Percentiles rank a stretch among this genome's conserved stretches.
phyloP scores from a whole-genome alignment of 139 green algal species.

The Ettlia oleoabundans region DNA sequence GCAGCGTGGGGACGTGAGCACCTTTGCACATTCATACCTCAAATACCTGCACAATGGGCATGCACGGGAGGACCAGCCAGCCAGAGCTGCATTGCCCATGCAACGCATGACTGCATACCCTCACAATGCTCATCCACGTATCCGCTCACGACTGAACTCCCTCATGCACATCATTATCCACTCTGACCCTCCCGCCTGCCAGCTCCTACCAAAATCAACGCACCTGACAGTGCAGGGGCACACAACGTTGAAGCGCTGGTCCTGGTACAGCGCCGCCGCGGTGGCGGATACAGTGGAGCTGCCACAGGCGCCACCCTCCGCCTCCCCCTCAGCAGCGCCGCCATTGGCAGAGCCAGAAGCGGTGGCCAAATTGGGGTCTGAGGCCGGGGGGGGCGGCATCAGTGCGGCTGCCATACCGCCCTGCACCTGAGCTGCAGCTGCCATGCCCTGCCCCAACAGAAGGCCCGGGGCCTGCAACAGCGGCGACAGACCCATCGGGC shows the following conservation, averaged over 20 bases:
- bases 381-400: too few relatives aligned
- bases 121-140: too few relatives aligned
- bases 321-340: neutral
- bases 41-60: neutral
- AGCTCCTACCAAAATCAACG: too few relatives aligned
- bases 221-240: constrained; percentile 40
- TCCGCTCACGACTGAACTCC: too few relatives aligned
- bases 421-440: neutral
- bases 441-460: constrained; percentile 13
- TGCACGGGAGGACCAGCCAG: too few relatives aligned
- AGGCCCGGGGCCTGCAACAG: constrained; percentile 19
- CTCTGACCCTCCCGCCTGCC: too few relatives aligned
- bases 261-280: constrained; percentile 36
- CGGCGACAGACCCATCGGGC: neutral
- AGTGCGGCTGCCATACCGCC: neutral
- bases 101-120: neutral
- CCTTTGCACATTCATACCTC: too few relatives aligned
- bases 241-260: constrained; percentile 41
- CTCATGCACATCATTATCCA: too few relatives aligned
- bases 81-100: too few relatives aligned
- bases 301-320: neutral
- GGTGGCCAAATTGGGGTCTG: too few relatives aligned
- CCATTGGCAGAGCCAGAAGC: too few relatives aligned
- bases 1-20: too few relatives aligned
- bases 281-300: constrained; percentile 35